These are phyloP conservation scores for Berkeleyomyces rouxiae DNA, from an alignment of 2,329 filamentous ascomycete genomes.

Conservation along the genomic window DNA sequence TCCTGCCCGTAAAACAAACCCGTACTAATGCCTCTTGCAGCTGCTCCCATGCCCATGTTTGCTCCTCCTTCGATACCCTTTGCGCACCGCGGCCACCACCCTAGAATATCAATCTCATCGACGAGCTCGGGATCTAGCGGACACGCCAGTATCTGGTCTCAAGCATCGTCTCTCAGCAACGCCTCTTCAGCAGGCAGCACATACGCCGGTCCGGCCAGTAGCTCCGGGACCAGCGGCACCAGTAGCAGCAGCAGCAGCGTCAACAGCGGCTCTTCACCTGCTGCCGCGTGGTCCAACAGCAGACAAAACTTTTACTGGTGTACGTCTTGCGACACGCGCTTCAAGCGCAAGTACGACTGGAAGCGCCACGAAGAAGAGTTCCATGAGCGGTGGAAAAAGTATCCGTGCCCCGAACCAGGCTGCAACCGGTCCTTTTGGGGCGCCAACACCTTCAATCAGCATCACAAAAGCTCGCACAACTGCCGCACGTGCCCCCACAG, in stretches of 20 bases:
- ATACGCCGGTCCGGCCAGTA: background rate
- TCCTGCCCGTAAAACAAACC: background rate
- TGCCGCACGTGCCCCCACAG: slow-evolving; percentile 50
- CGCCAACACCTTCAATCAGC: slow-evolving; percentile 51
- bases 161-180: slow-evolving; percentile 18
- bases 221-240: background rate
- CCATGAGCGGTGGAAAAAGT: slow-evolving; percentile 51
- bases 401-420: slow-evolving; percentile 43
- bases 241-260: background rate
- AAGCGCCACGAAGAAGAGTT: slow-evolving; percentile 54
- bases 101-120: slow-evolving; percentile 32
- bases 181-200: slow-evolving; percentile 8
- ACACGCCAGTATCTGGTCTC: slow-evolving; percentile 31
- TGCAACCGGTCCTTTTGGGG: slow-evolving; percentile 54
- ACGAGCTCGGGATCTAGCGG: slow-evolving; percentile 33
- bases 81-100: slow-evolving; percentile 22
- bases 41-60: slow-evolving; percentile 19
- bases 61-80: slow-evolving; percentile 22
- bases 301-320: slow-evolving; percentile 37
- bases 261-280: background rate
- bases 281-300: slow-evolving; percentile 13
- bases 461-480: slow-evolving; percentile 48
- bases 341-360: slow-evolving; percentile 54
- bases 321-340: slow-evolving; percentile 44
- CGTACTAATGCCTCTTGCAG: slow-evolving; percentile 4